phyloP scores from a whole-genome alignment of 1,139 yeast species.

The Fermentozyma sake region DNA sequence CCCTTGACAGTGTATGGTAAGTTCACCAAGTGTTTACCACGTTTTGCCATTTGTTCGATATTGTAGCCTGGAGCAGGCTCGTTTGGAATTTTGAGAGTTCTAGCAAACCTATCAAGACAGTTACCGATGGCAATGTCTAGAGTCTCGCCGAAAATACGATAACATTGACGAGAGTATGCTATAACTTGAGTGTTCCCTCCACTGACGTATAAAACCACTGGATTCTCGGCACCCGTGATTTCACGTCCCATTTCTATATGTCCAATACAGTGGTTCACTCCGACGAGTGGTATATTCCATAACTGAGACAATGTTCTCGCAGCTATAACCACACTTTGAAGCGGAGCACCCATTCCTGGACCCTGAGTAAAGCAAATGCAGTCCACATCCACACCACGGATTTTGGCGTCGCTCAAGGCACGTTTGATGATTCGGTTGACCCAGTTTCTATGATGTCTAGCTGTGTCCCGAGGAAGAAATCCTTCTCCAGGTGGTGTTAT shows the following conservation, averaged over 20 bases:
- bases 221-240: slow-evolving; percentile 91
- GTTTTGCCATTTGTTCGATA: slow-evolving; percentile 88
- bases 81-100: slow-evolving; percentile 82
- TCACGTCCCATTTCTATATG: slow-evolving; percentile 99
- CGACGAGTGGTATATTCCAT: slow-evolving; percentile 83
- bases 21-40: slow-evolving; percentile 62
- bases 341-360: slow-evolving; percentile 99
- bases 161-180: slow-evolving; percentile 89
- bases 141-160: slow-evolving; percentile 95
- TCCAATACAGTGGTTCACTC: slow-evolving; percentile 96
- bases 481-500: slow-evolving; percentile 98
- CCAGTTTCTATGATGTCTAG: slow-evolving; percentile 95
- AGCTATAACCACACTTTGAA: slow-evolving; percentile 87
- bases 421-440: slow-evolving; percentile 71
- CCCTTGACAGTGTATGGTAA: slow-evolving; percentile 97
- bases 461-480: slow-evolving; percentile 91
- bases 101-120: slow-evolving; percentile 92
- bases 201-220: slow-evolving; percentile 92
- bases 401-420: slow-evolving; percentile 61
- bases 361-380: slow-evolving; percentile 96
- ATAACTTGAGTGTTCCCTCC: slow-evolving; percentile 99
- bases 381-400: slow-evolving; percentile 63
- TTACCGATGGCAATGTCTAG: slow-evolving; percentile 96
- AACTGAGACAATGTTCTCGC: slow-evolving; percentile 81
- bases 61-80: slow-evolving; percentile 98